phyloP scores from a whole-genome alignment of 208 protist genomes.

The Vickermania spadyakhi region DNA sequence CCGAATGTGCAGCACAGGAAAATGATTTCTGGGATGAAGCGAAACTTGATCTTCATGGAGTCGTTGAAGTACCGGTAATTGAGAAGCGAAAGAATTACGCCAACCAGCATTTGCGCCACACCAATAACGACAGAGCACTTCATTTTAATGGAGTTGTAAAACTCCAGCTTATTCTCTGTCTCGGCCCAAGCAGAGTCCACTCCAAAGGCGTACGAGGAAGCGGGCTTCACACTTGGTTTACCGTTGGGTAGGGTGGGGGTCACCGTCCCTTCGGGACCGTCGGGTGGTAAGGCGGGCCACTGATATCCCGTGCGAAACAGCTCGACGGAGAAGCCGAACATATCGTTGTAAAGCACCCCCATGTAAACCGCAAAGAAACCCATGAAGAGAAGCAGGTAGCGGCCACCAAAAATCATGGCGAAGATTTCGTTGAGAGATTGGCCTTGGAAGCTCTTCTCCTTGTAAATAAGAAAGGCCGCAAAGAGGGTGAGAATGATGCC shows the following conservation, averaged over 20 bases:
- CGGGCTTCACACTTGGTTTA: slow-evolving; percentile 34
- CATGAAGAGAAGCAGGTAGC: slow-evolving; percentile 97
- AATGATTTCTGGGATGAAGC: slow-evolving; percentile 95
- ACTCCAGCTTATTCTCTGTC: slow-evolving; percentile 94
- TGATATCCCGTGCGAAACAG: slow-evolving; percentile 70
- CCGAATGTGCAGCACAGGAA: slow-evolving; percentile 94
- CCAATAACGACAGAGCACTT: slow-evolving; percentile 96
- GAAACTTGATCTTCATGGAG: slow-evolving; percentile 82
- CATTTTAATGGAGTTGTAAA: slow-evolving; percentile 98
- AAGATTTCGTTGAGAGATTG: slow-evolving; percentile 87
- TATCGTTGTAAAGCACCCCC: slow-evolving; percentile 97
- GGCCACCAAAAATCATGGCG: slow-evolving; percentile 75
- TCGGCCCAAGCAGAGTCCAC: slow-evolving; percentile 87
- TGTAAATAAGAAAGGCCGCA: slow-evolving; percentile 67
- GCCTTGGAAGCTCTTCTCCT: slow-evolving; percentile 84
- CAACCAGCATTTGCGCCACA: slow-evolving; percentile 95
- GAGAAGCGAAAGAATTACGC: slow-evolving; percentile 89
- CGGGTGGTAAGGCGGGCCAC: slow-evolving; percentile 30
- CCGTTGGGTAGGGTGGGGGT: slow-evolving; percentile 31
- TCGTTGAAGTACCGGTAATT: slow-evolving; percentile 93
- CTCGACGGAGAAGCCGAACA: slow-evolving; percentile 80
- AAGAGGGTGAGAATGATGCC: slow-evolving; percentile 91
- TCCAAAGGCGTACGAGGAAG: slow-evolving; percentile 47
- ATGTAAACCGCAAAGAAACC: slow-evolving; percentile 94
- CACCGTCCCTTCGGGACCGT: slow-evolving; percentile 30